These are phyloP conservation scores for Drosera capensis DNA, from an alignment of 148 eudicot species.

Conservation along the genomic window DNA sequence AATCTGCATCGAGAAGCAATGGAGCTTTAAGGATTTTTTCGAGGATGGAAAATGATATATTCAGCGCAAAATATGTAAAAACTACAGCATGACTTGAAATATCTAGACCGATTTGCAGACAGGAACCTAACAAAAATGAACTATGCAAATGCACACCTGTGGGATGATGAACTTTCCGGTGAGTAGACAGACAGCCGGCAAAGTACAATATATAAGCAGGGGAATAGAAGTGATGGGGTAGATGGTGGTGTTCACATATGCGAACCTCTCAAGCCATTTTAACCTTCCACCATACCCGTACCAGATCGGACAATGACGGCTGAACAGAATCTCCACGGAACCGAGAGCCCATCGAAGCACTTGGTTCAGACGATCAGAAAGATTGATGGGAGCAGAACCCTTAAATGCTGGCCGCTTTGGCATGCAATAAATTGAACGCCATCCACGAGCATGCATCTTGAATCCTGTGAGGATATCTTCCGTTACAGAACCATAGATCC, in stretches of 20 bases:
- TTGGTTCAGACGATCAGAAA: too few relatives aligned
- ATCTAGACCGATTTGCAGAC: background rate
- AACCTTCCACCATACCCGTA: constrained; percentile 52
- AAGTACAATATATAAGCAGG: constrained; percentile 47
- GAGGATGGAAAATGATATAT: background rate
- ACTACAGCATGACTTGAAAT: background rate
- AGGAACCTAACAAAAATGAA: too few relatives aligned
- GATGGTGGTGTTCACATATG: constrained; percentile 55
- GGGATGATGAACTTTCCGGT: constrained; percentile 65
- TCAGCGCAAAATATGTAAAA: background rate
- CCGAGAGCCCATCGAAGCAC: constrained; percentile 82
- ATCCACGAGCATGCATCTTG: constrained; percentile 83
- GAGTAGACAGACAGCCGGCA: constrained; percentile 51
- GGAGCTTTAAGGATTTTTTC: background rate
- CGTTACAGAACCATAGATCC: constrained; percentile 84
- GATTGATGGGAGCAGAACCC: too few relatives aligned
- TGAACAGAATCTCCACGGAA: constrained; percentile 59
- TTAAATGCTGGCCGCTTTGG: constrained; percentile 67
- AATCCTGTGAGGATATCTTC: constrained; percentile 87
- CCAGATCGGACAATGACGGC: constrained; percentile 77
- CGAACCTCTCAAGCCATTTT: constrained; percentile 60
- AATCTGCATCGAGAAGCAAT: constrained; percentile 23
- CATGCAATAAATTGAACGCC: constrained; percentile 78
- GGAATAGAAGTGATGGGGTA: constrained; percentile 60
- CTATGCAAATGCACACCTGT: constrained; percentile 17